Evolutionary conservation across 1,284 basidiomycete genomes (phyloP).

Genomic region (Leccinum angustisporum): DNA sequence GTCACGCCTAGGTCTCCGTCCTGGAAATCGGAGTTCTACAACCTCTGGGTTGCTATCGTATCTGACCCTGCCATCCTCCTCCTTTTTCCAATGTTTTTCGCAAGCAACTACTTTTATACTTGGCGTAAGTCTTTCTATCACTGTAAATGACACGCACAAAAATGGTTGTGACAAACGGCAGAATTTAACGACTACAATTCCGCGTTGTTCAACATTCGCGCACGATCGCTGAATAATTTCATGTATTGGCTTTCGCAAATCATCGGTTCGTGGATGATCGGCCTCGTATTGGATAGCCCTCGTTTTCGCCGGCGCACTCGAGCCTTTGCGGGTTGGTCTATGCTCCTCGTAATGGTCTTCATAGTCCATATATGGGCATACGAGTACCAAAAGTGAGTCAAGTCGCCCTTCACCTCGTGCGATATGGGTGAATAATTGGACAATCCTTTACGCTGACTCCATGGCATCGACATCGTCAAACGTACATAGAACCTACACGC

Average conservation of each 20-base stretch:
- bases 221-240: conserved; percentile 37
- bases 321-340: conserved; percentile 47
- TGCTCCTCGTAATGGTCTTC: conserved; percentile 47
- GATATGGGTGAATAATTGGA: neutral
- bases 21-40: conserved; percentile 37
- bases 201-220: conserved; percentile 40
- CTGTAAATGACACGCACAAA: neutral
- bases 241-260: conserved; percentile 41
- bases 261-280: conserved; percentile 38
- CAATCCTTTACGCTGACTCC: neutral
- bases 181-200: conserved; percentile 41
- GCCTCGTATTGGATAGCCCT: conserved; percentile 42
- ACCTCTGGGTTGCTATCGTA: conserved; percentile 33
- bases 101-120: conserved; percentile 40
- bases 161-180: neutral
- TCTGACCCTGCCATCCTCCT: conserved; percentile 37
- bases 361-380: conserved; percentile 51
- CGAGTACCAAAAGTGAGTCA: conserved; percentile 49
- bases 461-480: neutral
- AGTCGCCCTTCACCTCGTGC: neutral
- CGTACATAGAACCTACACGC: conserved; percentile 18
- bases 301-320: conserved; percentile 43
- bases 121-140: conserved; percentile 30
- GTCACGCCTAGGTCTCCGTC: conserved; percentile 34
- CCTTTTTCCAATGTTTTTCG: conserved; percentile 40